Percentiles rank a stretch among this genome's conserved stretches.
These are phyloP conservation scores for Tolypocladium inflatum DNA, from an alignment of 2,329 filamentous ascomycete species.

Conservation along the genomic window DNA sequence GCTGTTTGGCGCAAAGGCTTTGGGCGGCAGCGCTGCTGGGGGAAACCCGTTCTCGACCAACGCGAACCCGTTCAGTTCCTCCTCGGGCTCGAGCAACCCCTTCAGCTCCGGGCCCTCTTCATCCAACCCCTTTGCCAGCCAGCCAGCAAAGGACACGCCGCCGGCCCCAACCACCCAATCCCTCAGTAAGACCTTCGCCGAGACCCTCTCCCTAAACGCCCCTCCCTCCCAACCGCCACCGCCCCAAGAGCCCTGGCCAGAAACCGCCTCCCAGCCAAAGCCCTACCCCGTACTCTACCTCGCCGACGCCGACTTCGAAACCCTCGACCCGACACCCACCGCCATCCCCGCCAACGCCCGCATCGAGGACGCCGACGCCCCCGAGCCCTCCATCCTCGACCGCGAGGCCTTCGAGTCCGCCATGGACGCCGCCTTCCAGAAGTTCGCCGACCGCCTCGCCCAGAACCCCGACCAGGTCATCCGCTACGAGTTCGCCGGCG, in stretches of 20 bases:
- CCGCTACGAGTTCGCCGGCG: conserved; percentile 67
- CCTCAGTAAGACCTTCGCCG: conserved; percentile 57
- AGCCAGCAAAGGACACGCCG: conserved; percentile 21
- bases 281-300: conserved; percentile 72
- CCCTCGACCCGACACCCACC: conserved; percentile 52
- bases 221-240: conserved; percentile 21
- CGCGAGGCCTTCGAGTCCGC: conserved; percentile 63
- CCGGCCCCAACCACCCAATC: conserved; percentile 16
- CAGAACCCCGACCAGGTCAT: conserved; percentile 80
- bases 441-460: conserved; percentile 66
- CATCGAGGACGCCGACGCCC: conserved; percentile 27
- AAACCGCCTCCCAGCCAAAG: conserved; percentile 49
- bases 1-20: conserved; percentile 56
- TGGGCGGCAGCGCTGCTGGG: conserved; percentile 24
- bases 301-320: conserved; percentile 85
- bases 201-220: conserved; percentile 66
- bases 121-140: conserved; percentile 19
- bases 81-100: conserved; percentile 16
- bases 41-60: conserved; percentile 53
- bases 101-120: conserved; percentile 15
- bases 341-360: conserved; percentile 41
- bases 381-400: conserved; percentile 44
- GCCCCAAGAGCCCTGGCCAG: conserved; percentile 66
- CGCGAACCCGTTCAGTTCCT: conserved; percentile 36
- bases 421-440: conserved; percentile 69